A percentile compares a stretch with the other conserved stretches of the same genome.
Conservation (phyloP, 768 basidiomycete species). For the Atractiella rhizophila region DNA sequence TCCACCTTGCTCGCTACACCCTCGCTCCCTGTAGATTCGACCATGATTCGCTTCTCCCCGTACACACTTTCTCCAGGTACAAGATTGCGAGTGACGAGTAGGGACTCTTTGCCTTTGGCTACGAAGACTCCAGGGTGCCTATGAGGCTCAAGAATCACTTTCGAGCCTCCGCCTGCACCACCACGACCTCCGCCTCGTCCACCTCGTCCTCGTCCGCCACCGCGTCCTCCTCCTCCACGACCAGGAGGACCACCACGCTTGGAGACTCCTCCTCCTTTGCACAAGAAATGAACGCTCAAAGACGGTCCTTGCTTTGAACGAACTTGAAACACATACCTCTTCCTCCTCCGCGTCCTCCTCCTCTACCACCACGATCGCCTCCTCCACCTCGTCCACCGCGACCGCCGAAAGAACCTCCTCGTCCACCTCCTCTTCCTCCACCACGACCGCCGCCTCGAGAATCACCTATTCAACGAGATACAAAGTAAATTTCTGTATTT, state of each 20-base stretch:
- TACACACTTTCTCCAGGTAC: conserved; percentile 94
- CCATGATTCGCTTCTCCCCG: conserved; percentile 85
- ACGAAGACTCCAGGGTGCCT: conserved; percentile 84
- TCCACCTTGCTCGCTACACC: conserved; percentile 38
- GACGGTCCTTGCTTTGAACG: too few species aligned
- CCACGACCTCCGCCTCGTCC: conserved; percentile 29
- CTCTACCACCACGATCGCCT: conserved; percentile 23
- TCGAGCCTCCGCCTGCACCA: conserved; percentile 44
- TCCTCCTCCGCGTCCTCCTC: conserved; percentile 15
- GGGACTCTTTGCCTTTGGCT: conserved; percentile 77
- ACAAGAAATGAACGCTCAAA: too few species aligned
- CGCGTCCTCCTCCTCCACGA: too few species aligned
- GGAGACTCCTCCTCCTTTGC: conserved; percentile 25
- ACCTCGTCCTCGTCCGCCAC: conserved; percentile 18
- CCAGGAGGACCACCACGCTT: conserved; percentile 25
- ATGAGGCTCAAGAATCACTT: conserved; percentile 83
- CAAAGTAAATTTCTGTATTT: too few species aligned
- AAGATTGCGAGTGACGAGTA: conserved; percentile 92
- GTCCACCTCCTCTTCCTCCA: conserved; percentile 6
- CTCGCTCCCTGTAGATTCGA: conserved; percentile 38
- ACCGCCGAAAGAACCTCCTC: conserved; percentile 14
- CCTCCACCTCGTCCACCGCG: conserved; percentile 23
- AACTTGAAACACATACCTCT: too few species aligned
- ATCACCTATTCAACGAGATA: neutral
- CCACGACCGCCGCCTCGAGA: conserved; percentile 6